These are phyloP conservation scores for Geranium brycei DNA, from an alignment of 345 rosid genomes.

Conservation along the genomic window DNA sequence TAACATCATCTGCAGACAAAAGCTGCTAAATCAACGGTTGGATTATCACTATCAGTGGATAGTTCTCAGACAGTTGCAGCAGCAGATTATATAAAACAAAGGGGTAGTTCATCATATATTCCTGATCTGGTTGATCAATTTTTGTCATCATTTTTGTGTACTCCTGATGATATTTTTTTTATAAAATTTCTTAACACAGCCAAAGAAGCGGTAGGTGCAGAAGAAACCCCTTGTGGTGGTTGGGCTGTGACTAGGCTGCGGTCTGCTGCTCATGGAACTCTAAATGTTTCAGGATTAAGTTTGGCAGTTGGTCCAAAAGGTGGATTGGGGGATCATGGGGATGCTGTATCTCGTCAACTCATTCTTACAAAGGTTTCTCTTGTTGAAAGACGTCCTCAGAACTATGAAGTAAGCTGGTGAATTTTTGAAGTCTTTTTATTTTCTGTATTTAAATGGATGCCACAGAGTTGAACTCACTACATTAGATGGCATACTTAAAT, in stretches of 20 bases:
- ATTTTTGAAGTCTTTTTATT: conserved; percentile 2
- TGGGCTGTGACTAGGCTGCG: conserved; percentile 91
- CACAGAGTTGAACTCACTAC: not conserved
- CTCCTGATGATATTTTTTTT: not conserved
- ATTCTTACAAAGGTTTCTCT: conserved; percentile 84
- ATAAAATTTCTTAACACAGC: conserved; percentile 27
- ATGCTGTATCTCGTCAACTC: conserved; percentile 76
- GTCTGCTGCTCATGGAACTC: conserved; percentile 90
- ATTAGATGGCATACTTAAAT: too few relatives aligned
- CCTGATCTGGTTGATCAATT: not conserved
- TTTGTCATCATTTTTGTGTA: conserved; percentile 1
- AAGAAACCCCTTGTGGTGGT: conserved; percentile 81
- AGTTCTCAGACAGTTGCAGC: conserved; percentile 50
- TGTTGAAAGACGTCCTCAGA: conserved; percentile 89
- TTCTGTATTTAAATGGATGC: not conserved
- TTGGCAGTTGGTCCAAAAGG: conserved; percentile 90
- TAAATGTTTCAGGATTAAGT: conserved; percentile 62
- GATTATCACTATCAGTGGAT: conserved; percentile 59
- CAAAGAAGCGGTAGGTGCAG: conserved; percentile 86
- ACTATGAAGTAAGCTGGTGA: conserved; percentile 92
- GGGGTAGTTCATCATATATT: conserved; percentile 36
- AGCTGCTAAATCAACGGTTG: conserved; percentile 79
- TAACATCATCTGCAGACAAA: conserved; percentile 48
- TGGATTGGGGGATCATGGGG: conserved; percentile 96
- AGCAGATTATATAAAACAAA: conserved; percentile 60